Evolutionary conservation across 2,329 filamentous ascomycete species (phyloP), one percentile per base, ranked within the genome.

Genomic region (Verticillium longisporum): DNA sequence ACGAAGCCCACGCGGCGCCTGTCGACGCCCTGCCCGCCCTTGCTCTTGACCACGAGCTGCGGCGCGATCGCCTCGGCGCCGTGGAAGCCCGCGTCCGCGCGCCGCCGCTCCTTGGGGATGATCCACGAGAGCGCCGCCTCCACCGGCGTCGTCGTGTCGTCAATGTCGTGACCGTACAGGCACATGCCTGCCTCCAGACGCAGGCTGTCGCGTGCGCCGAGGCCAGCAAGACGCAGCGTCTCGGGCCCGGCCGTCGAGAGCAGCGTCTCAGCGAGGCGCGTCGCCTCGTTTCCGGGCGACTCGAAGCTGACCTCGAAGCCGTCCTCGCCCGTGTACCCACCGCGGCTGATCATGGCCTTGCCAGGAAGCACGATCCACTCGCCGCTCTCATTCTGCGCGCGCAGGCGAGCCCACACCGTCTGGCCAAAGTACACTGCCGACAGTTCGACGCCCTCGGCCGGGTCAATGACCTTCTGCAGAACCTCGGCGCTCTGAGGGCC

Each of bases 111-210:
- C 71, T 92, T 92, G 65, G 90, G 88, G 63, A 99, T 88, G 70
- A 97, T 85, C 94, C 95, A 99, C 66, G 74, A 71, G 36, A 87
- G 79, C 14, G 74, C 79, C 36, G 76, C 84, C 74, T 86, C 84
- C 65, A 83, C 81, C 15, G 83, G 83, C 15, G 83, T 86, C 18
- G 81, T 86, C n/a, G 75, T 74, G 72, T 97, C 94, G 73, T 96
- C 88, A 41, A 99, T 84, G 74, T 99, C 95, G 77, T 98, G 92
- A n/a, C 95, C 95, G 77, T 99, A 99, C n/a, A 99, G 83, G 75
- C 95, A 99, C 94, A 99, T 96, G 63, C 95, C 95, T 0, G 95
- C 95, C 78, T 99, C 95, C 34, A 99, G 86, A 56, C 95, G 88
- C 62, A 99, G 85, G 64, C 90, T 96, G 75, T 99, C 95, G 65